Percentiles rank a stretch among this genome's conserved stretches.
These are phyloP conservation scores for Alternaria panax DNA, from an alignment of 2,329 filamentous ascomycete genomes.

Conservation along the genomic window DNA sequence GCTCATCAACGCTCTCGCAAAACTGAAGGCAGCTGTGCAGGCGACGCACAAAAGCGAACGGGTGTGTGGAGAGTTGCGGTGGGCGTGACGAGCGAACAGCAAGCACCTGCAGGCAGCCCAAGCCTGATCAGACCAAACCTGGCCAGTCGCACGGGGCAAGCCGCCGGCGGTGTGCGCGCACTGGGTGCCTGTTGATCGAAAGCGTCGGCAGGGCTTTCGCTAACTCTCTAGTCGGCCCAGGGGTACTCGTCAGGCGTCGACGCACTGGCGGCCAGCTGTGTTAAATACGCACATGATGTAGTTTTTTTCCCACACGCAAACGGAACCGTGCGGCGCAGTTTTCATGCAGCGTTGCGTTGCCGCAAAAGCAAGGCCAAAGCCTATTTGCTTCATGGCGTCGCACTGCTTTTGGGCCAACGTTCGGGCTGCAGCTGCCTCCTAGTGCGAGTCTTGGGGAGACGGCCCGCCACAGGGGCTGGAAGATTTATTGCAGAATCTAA, in stretches of 20 bases:
- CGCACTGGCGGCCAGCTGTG: constrained; percentile 39
- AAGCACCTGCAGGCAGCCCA: constrained; percentile 39
- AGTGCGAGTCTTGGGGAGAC: constrained; percentile 10
- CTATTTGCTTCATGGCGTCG: constrained; percentile 5
- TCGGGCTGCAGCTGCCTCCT: constrained; percentile 30
- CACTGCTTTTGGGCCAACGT: constrained; percentile 23
- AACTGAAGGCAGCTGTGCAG: constrained; percentile 45
- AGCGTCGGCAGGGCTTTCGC: constrained; percentile 35
- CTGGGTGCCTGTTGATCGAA: constrained; percentile 41
- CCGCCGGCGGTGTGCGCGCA: constrained; percentile 43
- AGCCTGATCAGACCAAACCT: constrained; percentile 30
- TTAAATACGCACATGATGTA: constrained; percentile 31
- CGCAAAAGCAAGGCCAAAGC: constrained; percentile 20
- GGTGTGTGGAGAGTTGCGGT: constrained; percentile 37
- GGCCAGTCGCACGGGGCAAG: constrained; percentile 40
- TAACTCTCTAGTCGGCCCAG: constrained; percentile 29
- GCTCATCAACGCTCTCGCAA: constrained; percentile 29
- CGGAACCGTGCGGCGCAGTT: constrained; percentile 5
- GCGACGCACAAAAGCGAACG: constrained; percentile 28
- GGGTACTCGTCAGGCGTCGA: constrained; percentile 38
- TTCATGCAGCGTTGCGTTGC: constrained; percentile 9
- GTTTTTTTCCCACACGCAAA: constrained; percentile 13
- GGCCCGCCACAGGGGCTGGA: constrained; percentile 31
- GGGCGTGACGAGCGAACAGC: constrained; percentile 40
- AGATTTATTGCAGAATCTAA: constrained; percentile 31